Conservation (phyloP, 495 filamentous ascomycete species). For the Xylaria telfairii region DNA sequence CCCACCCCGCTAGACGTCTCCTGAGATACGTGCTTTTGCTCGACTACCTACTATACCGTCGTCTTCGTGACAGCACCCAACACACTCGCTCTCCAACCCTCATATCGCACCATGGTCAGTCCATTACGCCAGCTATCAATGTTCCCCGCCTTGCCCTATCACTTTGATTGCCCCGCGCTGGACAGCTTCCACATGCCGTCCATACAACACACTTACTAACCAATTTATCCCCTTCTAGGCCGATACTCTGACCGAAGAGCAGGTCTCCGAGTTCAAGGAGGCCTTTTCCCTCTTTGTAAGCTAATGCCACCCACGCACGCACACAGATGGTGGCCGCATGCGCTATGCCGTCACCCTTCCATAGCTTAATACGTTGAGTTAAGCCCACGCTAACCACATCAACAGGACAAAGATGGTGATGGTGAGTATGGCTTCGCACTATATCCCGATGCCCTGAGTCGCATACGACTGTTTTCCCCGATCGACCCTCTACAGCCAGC, state of each 20-base stretch:
- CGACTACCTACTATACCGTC: neutral
- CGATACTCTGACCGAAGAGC: constrained; percentile 96
- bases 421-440: constrained; percentile 68
- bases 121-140: neutral
- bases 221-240: constrained; percentile 59
- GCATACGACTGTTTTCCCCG: neutral
- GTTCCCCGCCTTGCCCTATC: constrained; percentile 20
- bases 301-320: constrained; percentile 33
- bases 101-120: constrained; percentile 24
- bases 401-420: constrained; percentile 99
- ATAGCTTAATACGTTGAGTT: constrained; percentile 9
- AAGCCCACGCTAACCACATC: constrained; percentile 31
- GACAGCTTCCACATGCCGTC: constrained; percentile 5
- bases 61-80: neutral
- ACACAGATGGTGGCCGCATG: neutral
- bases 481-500: constrained; percentile 23
- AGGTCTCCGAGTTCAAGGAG: constrained; percentile 99
- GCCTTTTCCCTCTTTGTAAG: constrained; percentile 99
- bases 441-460: neutral
- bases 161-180: constrained; percentile 32
- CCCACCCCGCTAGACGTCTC: constrained; percentile 10
- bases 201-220: constrained; percentile 31
- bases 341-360: neutral
- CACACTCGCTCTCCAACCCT: constrained; percentile 14
- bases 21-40: neutral